Evolutionary conservation across 169 alveolate species (phyloP).

Genomic region (Plasmodium ovale): DNA sequence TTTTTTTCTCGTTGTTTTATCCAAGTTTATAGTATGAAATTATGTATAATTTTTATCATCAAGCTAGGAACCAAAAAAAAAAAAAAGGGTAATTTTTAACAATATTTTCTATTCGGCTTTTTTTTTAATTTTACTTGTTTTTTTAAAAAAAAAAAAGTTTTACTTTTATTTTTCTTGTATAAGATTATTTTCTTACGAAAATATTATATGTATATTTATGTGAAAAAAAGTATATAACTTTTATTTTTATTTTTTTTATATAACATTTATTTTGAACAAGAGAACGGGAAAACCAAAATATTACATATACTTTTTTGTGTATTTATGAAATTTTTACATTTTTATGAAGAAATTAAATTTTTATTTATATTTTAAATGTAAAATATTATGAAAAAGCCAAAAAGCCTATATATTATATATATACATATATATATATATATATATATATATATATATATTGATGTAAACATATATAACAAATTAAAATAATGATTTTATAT

Average conservation of each 20-base stretch:
- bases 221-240: constrained; percentile 15
- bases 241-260: neutral
- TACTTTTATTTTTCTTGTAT: neutral
- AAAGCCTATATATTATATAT: constrained; percentile 4
- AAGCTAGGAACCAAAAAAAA: constrained; percentile 10
- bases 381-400: constrained; percentile 3
- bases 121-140: constrained; percentile 29
- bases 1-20: constrained; percentile 20
- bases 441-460: constrained; percentile 9
- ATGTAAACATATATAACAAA: neutral
- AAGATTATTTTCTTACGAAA: neutral
- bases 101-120: constrained; percentile 15
- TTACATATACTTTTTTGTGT: constrained; percentile 24
- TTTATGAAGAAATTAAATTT: constrained; percentile 39
- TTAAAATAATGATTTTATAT: neutral
- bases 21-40: neutral
- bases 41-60: neutral
- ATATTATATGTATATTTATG: neutral
- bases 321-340: constrained; percentile 26
- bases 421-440: neutral
- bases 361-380: constrained; percentile 17
- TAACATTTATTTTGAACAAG: too few species aligned
- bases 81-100: constrained; percentile 3
- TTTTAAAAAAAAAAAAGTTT: neutral
- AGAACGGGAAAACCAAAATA: constrained; percentile 25